phyloP scores from a whole-genome alignment of 1,139 yeast species.

The Yamadazyma songkhlaensis region DNA sequence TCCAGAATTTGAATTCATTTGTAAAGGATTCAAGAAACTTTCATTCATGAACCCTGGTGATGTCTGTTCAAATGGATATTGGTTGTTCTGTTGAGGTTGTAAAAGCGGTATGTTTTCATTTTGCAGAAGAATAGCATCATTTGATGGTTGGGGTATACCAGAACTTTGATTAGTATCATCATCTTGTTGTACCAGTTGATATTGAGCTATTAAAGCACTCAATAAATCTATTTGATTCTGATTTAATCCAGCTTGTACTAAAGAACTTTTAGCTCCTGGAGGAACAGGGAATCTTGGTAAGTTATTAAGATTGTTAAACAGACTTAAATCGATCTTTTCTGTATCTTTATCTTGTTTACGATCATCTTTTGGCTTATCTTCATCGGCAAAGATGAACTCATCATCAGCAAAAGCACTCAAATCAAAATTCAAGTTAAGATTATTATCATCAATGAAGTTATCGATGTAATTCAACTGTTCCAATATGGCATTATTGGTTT shows the following conservation, averaged over 20 bases:
- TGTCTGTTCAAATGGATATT: not conserved
- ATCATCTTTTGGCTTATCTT: conserved; percentile 50
- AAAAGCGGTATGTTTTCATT: not conserved
- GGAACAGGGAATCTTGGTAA: conserved; percentile 69
- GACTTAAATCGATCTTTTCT: conserved; percentile 5
- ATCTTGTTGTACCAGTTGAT: conserved; percentile 35
- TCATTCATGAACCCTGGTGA: not conserved
- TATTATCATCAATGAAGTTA: conserved; percentile 62
- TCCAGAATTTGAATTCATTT: not conserved
- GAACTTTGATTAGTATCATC: not conserved
- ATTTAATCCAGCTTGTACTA: conserved; percentile 62
- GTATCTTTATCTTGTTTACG: not conserved
- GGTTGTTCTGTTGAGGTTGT: not conserved
- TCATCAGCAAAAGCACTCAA: conserved; percentile 81
- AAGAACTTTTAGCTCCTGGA: conserved; percentile 62
- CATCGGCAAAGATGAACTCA: conserved; percentile 73
- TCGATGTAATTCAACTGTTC: conserved; percentile 79
- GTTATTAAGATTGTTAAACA: conserved; percentile 14
- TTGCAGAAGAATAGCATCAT: no score
- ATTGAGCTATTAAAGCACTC: conserved; percentile 70
- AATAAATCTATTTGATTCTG: conserved; percentile 69
- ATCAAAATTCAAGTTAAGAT: conserved; percentile 69
- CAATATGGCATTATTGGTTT: conserved; percentile 44
- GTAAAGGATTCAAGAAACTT: conserved; percentile 1
- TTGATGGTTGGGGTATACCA: not conserved